Conservation (phyloP, 2,329 filamentous ascomycete species). For the Pezicula neosporulosa region DNA sequence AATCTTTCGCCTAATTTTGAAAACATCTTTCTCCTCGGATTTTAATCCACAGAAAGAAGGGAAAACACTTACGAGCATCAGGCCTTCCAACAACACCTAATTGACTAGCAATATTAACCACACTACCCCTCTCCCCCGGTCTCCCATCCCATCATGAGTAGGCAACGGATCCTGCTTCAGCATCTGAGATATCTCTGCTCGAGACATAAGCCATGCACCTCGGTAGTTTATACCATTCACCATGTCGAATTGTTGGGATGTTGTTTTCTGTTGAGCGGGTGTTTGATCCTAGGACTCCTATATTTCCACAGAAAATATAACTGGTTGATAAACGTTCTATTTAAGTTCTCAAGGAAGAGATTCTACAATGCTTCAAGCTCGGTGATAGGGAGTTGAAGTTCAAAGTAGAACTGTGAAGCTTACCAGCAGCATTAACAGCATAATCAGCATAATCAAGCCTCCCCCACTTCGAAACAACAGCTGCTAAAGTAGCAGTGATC, state of each 20-base stretch:
- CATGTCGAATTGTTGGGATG: conserved; percentile 36
- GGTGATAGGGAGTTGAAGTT: not conserved
- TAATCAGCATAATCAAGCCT: conserved; percentile 46
- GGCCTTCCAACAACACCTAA: conserved; percentile 39
- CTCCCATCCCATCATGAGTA: conserved; percentile 40
- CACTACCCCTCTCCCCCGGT: conserved; percentile 35
- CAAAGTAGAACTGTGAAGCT: conserved; percentile 2
- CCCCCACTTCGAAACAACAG: conserved; percentile 30
- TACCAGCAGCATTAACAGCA: conserved; percentile 41
- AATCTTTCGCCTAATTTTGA: not conserved
- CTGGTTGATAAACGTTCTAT: not conserved
- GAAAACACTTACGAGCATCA: conserved; percentile 33
- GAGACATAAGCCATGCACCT: conserved; percentile 41
- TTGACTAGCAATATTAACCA: conserved; percentile 43
- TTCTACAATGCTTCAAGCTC: not conserved
- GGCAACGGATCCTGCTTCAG: conserved; percentile 36
- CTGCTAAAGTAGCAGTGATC: conserved; percentile 30
- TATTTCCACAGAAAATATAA: not conserved
- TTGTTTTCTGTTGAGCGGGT: conserved; percentile 24
- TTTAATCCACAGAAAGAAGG: too few relatives aligned
- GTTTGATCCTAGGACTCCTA: conserved; percentile 20
- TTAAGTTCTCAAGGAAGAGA: not conserved
- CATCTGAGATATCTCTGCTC: conserved; percentile 40
- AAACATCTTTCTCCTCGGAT: not conserved
- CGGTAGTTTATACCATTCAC: conserved; percentile 40